Base-by-base conservation (phyloP, 1,139 yeast genomes). In the Wickerhamomyces sp. region DNA sequence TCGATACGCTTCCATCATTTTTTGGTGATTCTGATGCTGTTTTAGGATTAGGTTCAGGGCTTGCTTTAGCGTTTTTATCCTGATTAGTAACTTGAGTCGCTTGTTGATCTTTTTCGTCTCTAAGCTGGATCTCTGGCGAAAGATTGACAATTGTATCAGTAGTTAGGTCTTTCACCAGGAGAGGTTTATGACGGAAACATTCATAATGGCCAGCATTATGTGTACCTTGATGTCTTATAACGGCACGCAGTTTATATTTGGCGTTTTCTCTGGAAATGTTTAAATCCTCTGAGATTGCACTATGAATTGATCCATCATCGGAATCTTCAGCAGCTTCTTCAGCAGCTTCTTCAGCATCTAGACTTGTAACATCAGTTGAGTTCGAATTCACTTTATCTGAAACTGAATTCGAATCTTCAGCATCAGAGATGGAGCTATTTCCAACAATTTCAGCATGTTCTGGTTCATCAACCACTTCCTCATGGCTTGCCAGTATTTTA, bases 141-240 rank as follows among this genome's bases (percentile, higher is more conserved):
- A 74, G 56, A 52, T 74, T 73, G 44, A 74, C 64, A 31, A 74
- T 52, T 49, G 61, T 39, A 3, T 76, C 76, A 2, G 70, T 72
- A 21, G 48, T 30, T 0, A 44, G 58, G 45, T 72, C 74, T 52
- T 76, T 79, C 37, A 74, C 78, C 47, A 70, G 74, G 10, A 74
- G 60, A 3, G 92, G 90, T 54, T 86, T 86, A 35, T 73, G 74
- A 48, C 79, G 78, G 58, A 77, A 86, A 50, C 92, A 82, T 54
- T 85, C 94, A 55, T 86, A 92, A 58, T 92, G 98, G 1, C 97
- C 98, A 35, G 81, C 78, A 16, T 83, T 74, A 60, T 92, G 97
- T 1, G 94, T 80, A 0, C 97, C 98, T 38, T 81, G 78, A 57
- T 92, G 98, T 45, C 88, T 73, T 19, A 92, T 79, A 49, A 88